Percentiles rank a stretch among this genome's conserved stretches.
These are phyloP conservation scores for Alternaria triticimaculans DNA, from an alignment of 2,329 filamentous ascomycete genomes.

Conservation along the genomic window DNA sequence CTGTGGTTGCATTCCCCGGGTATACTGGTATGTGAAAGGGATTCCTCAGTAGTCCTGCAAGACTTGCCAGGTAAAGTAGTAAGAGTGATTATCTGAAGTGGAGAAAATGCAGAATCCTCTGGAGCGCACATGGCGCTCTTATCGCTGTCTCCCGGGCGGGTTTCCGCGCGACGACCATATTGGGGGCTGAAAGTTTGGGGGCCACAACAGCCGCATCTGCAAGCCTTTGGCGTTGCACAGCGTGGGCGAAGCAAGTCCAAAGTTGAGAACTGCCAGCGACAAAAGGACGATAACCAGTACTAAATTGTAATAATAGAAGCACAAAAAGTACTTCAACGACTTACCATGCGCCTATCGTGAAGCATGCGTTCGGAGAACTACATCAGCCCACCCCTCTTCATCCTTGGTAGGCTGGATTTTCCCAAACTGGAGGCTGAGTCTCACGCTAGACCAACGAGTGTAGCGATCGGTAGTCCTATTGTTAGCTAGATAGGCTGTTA, in stretches of 20 bases:
- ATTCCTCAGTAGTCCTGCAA: background rate
- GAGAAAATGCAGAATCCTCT: background rate
- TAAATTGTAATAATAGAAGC: background rate
- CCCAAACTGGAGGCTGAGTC: background rate
- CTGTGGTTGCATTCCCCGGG: background rate
- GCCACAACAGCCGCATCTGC: slow-evolving; percentile 4
- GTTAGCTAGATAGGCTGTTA: slow-evolving; percentile 5
- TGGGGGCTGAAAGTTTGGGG: slow-evolving; percentile 17
- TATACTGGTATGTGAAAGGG: background rate
- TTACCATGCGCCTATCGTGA: background rate
- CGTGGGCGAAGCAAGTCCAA: background rate
- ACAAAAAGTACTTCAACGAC: background rate
- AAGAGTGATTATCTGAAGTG: background rate
- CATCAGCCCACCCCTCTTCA: background rate
- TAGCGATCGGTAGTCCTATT: slow-evolving; percentile 7
- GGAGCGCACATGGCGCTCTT: slow-evolving; percentile 1
- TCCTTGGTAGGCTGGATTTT: background rate
- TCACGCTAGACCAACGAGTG: background rate
- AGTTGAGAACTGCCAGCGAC: too few species aligned
- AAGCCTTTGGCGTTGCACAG: background rate
- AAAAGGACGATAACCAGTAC: background rate
- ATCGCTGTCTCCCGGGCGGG: background rate
- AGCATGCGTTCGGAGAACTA: background rate
- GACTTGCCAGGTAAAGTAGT: background rate
- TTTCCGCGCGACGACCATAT: background rate